Percentiles rank a stretch among this genome's conserved stretches.
phyloP scores from a whole-genome alignment of 2,329 filamentous ascomycete genomes.

The Colletotrichum nymphaeae region DNA sequence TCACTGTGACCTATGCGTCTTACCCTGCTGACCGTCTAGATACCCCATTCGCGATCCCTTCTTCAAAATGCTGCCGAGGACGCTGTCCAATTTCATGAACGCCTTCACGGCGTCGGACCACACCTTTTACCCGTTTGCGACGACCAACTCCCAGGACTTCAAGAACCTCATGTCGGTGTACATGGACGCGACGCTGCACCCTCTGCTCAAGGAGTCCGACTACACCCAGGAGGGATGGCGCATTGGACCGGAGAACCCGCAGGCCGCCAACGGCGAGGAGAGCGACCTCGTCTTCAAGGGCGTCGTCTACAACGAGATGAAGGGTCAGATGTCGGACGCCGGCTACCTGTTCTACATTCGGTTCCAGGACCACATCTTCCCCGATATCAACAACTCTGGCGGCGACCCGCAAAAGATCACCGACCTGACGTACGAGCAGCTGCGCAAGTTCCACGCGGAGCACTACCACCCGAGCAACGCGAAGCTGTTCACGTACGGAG shows the following conservation, averaged over 20 bases:
- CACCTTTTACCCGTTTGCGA: constrained; percentile 97
- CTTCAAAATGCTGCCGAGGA: constrained; percentile 99
- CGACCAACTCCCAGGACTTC: constrained; percentile 94
- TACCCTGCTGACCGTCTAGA: constrained; percentile 54
- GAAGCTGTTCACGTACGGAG: constrained; percentile 94
- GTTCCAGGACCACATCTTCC: constrained; percentile 95
- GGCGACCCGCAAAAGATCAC: constrained; percentile 97
- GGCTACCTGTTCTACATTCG: constrained; percentile 96
- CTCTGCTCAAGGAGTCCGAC: constrained; percentile 88
- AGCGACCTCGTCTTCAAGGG: constrained; percentile 92
- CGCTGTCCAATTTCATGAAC: constrained; percentile 99
- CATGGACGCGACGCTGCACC: constrained; percentile 91
- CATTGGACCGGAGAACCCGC: constrained; percentile 89
- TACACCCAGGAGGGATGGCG: constrained; percentile 98
- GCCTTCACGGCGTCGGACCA: constrained; percentile 97
- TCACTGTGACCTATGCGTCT: neutral
- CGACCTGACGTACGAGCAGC: constrained; percentile 89
- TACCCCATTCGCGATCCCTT: constrained; percentile 99
- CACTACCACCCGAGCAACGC: constrained; percentile 99
- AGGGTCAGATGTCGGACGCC: constrained; percentile 97
- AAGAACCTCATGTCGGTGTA: constrained; percentile 97
- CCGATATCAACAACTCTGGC: constrained; percentile 94
- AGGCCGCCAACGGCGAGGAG: constrained; percentile 65
- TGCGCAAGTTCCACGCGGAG: constrained; percentile 87
- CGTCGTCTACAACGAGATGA: constrained; percentile 99